These are phyloP conservation scores for Wallacemonas sp. DNA, from an alignment of 208 protist genomes.

Conservation along the genomic window DNA sequence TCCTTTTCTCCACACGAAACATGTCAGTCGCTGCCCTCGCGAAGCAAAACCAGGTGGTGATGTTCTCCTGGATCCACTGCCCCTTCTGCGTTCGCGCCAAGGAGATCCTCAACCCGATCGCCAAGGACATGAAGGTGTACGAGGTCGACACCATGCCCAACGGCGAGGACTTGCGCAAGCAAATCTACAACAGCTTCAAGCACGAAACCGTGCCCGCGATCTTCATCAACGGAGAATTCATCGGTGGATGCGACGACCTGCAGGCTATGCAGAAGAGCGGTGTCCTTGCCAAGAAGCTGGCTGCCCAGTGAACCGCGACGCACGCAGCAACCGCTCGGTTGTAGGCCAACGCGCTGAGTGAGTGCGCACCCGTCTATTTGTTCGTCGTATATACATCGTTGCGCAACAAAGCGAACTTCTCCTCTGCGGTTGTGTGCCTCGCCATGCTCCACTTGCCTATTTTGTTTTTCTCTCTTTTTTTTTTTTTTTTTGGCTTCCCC, in stretches of 20 bases:
- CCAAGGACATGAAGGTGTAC: conserved; percentile 52
- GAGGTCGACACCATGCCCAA: conserved; percentile 53
- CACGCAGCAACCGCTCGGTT: background rate
- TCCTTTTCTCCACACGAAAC: conserved; percentile 5
- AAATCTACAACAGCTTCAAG: conserved; percentile 44
- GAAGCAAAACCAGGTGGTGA: conserved; percentile 50
- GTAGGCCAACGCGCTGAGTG: too few species aligned
- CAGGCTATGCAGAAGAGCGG: conserved; percentile 49
- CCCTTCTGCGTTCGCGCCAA: conserved; percentile 64
- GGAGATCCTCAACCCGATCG: conserved; percentile 47
- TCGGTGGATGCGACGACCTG: conserved; percentile 61
- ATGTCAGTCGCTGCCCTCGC: conserved; percentile 47
- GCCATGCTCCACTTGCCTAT: too few species aligned
- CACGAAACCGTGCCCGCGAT: conserved; percentile 80
- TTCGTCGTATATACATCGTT: too few species aligned
- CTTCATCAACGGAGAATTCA: conserved; percentile 79
- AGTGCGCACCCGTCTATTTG: too few species aligned
- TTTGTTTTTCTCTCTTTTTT: too few species aligned
- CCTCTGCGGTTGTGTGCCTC: too few species aligned
- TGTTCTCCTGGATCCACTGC: conserved; percentile 71
- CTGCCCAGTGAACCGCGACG: conserved; percentile 7
- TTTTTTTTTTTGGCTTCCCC: too few species aligned
- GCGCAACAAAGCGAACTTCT: too few species aligned
- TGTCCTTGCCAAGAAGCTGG: conserved; percentile 46
- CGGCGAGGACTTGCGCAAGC: conserved; percentile 50